Conservation (phyloP, 1,284 basidiomycete genomes). For the Ceratobasidium sp. region DNA sequence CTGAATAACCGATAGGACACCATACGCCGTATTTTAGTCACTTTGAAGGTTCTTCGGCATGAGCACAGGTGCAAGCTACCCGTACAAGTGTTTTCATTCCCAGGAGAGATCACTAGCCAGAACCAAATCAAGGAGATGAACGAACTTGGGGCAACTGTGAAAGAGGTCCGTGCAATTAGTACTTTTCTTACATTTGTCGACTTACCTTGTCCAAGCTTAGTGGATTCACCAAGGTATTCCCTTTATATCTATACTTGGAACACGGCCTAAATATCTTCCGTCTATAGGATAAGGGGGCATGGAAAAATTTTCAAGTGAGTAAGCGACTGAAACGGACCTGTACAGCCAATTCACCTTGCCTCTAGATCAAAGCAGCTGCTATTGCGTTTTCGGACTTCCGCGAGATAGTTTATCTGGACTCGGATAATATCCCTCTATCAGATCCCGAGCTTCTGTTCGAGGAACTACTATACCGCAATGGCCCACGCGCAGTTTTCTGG, state of each 20-base stretch:
- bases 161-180: slow-evolving; percentile 51
- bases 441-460: slow-evolving; percentile 61
- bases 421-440: slow-evolving; percentile 62
- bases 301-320: slow-evolving; percentile 60
- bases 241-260: slow-evolving; percentile 49
- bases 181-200: slow-evolving; percentile 12
- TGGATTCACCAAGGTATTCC: slow-evolving; percentile 48
- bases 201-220: slow-evolving; percentile 50
- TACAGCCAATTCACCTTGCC: not conserved
- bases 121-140: slow-evolving; percentile 55
- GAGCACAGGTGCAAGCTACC: slow-evolving; percentile 58
- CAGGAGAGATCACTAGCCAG: slow-evolving; percentile 58
- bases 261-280: not conserved
- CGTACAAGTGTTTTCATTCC: slow-evolving; percentile 62
- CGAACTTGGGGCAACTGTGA: slow-evolving; percentile 57
- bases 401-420: slow-evolving; percentile 62
- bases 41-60: slow-evolving; percentile 58
- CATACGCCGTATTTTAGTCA: slow-evolving; percentile 57
- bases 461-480: slow-evolving; percentile 57
- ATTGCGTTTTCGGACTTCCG: slow-evolving; percentile 61
- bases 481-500: slow-evolving; percentile 62
- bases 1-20: slow-evolving; percentile 57
- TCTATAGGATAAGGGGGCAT: slow-evolving; percentile 39
- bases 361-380: slow-evolving; percentile 62
- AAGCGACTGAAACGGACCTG: not conserved